Conservation (phyloP, 345 rosid species). For the Acer negundo region DNA sequence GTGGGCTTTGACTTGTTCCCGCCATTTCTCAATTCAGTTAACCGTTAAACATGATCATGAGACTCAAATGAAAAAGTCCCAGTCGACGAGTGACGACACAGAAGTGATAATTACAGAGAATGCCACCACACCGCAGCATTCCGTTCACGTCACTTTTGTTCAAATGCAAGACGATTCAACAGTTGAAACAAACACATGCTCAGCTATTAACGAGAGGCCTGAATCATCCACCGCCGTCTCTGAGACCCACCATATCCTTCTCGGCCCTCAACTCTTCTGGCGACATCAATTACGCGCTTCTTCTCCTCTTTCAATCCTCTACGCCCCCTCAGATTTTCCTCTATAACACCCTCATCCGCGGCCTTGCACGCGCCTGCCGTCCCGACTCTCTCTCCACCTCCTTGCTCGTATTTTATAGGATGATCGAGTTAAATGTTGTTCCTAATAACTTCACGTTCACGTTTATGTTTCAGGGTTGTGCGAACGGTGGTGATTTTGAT, state of each 20-base stretch:
- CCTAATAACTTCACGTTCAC: slow-evolving; percentile 25
- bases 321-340: slow-evolving; percentile 17
- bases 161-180: slow-evolving; percentile 18
- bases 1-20: neutral
- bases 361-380: slow-evolving; percentile 10
- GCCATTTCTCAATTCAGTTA: neutral
- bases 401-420: neutral
- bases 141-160: slow-evolving; percentile 8
- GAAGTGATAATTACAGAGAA: neutral
- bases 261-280: slow-evolving; percentile 14
- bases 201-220: slow-evolving; percentile 19
- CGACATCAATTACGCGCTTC: slow-evolving; percentile 14
- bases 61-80: neutral
- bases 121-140: neutral
- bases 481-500: slow-evolving; percentile 11
- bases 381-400: neutral
- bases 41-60: neutral
- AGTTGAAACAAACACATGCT: slow-evolving; percentile 17
- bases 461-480: slow-evolving; percentile 19
- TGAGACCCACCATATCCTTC: slow-evolving; percentile 21
- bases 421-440: slow-evolving; percentile 4
- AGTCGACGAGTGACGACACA: neutral
- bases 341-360: slow-evolving; percentile 22
- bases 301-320: slow-evolving; percentile 15
- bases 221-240: slow-evolving; percentile 12